phyloP scores from a whole-genome alignment of 139 green algal species.

The Pleodorina starrii region DNA sequence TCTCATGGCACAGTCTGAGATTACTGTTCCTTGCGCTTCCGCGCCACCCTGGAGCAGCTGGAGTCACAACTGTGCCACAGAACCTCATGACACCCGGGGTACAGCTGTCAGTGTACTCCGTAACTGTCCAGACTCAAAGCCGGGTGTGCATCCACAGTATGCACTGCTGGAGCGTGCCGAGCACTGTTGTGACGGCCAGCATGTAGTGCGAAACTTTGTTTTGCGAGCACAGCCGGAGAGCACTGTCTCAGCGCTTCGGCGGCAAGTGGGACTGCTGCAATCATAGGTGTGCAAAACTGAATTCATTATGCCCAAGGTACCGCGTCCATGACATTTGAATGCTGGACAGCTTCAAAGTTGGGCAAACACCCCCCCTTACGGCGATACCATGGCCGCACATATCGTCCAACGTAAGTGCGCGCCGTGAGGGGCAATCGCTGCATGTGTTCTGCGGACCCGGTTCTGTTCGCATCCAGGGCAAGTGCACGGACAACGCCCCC shows the following conservation, averaged over 20 bases:
- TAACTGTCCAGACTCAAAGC: conserved; percentile 8
- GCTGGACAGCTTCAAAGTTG: conserved; percentile 23
- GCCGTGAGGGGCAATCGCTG: too few species aligned
- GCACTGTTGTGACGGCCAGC: too few species aligned
- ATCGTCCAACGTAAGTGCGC: too few species aligned
- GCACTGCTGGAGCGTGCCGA: too few species aligned
- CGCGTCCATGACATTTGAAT: not conserved
- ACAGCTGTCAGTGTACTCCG: conserved; percentile 13
- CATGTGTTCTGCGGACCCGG: too few species aligned
- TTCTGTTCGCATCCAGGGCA: conserved; percentile 58
- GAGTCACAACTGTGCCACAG: conserved; percentile 31
- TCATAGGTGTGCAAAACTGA: not conserved
- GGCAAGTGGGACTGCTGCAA: not conserved
- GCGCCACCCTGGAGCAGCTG: not conserved
- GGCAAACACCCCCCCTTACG: not conserved
- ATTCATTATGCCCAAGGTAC: not conserved
- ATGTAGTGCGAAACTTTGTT: too few species aligned
- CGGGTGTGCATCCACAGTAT: not conserved
- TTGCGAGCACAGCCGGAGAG: not conserved
- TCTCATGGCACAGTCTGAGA: conserved; percentile 40
- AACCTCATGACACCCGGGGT: not conserved
- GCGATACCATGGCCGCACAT: too few species aligned
- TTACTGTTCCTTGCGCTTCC: not conserved
- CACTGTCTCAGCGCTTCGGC: not conserved
- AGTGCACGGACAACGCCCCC: conserved; percentile 50